Base-by-base conservation (phyloP, 1,139 yeast species). In the Scheffersomyces insectosa region DNA sequence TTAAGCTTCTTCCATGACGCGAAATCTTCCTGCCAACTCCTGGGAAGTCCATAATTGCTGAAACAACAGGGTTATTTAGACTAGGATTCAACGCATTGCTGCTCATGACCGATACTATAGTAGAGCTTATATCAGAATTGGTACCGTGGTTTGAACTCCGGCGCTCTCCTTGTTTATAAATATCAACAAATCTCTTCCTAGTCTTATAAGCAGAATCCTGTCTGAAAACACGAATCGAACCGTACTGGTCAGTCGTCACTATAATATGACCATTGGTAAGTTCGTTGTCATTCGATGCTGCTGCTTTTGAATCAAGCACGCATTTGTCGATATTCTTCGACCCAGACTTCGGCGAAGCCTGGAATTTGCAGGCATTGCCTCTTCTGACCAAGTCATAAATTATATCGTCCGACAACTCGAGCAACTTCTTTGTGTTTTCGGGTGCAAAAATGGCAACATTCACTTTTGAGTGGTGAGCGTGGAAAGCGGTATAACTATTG, bases 381-480 rank as follows among this genome's bases (percentile, higher is more conserved):
- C 75, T 55, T 50, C 63, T 65, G 28, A 66, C 54, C 45, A 87
- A 62, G 48, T 88, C 95, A 59, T 77, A 89, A 3, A 90, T 80
- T 3, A 87, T 80, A 58, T 90, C 97, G 56, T 86, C 86, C 1
- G 95, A 85, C 36, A 83, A 68, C 39, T 85, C 83, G 40, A 90
- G 63, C 12, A 85, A 67, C 44, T 79, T 81, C 45, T 79, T 75
- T 0, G 97, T 84, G 3, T 71, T 69, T n/a, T 78, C 68, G 0
- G 97, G 97, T 0, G 96, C 97, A 66, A 89, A 82, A 1, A 81
- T 56, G 0, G 96, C 93, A 15, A 80, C 82, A 38, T 93, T 89
- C 20, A 89, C 88, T 35, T 80, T 77, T 0, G 85, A 71, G 53
- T 80, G 82, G 62, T 87, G 90, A 0, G 95, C 89, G 63, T 86